Percentiles rank a stretch among this genome's conserved stretches.
Evolutionary conservation across 2,329 filamentous ascomycete genomes (phyloP).

Genomic region (Akanthomyces dipterigenus): DNA sequence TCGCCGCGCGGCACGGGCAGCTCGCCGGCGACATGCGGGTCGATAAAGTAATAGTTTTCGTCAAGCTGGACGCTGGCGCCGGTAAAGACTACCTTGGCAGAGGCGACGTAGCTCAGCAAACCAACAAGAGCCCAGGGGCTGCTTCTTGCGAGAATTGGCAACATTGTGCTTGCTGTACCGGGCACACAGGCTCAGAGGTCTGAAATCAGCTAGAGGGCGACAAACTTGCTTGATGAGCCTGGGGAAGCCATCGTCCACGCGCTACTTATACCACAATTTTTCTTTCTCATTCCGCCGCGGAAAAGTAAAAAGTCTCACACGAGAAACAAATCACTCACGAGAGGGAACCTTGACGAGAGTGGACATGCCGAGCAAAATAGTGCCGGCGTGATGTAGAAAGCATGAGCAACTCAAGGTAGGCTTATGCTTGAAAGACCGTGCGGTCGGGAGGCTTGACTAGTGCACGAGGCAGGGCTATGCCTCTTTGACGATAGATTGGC

Average conservation of each 20-base stretch:
- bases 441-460: neutral
- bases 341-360: neutral
- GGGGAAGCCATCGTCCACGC: neutral
- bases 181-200: neutral
- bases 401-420: neutral
- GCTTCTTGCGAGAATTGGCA: neutral
- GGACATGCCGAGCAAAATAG: neutral
- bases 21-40: slow-evolving; percentile 1
- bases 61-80: slow-evolving; percentile 5
- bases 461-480: neutral
- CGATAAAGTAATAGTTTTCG: slow-evolving; percentile 6
- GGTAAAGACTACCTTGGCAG: neutral
- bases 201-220: too few species aligned
- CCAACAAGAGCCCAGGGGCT: neutral
- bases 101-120: neutral
- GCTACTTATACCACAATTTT: neutral
- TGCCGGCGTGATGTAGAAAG: neutral
- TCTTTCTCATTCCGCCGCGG: neutral
- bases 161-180: neutral
- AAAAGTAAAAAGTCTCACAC: neutral
- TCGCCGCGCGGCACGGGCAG: neutral
- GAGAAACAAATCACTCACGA: neutral
- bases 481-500: neutral
- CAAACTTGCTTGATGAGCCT: too few species aligned
- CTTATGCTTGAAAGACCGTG: neutral